phyloP scores from a whole-genome alignment of 2,329 filamentous ascomycete species.

The Exophiala calicioides region DNA sequence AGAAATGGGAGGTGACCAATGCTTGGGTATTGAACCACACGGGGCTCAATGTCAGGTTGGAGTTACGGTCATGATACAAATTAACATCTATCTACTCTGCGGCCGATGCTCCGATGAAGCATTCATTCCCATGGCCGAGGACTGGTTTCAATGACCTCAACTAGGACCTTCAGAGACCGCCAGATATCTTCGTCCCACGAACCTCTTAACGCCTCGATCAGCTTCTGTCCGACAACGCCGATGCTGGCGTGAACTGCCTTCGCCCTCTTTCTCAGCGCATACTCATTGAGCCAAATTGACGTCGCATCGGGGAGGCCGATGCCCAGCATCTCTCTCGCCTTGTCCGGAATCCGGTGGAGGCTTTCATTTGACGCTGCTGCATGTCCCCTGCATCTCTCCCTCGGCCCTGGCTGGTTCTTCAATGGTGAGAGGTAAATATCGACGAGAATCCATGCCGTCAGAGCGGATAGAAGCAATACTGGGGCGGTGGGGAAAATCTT shows the following conservation, averaged over 20 bases:
- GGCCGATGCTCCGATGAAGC: too few species aligned
- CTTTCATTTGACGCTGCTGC: conserved; percentile 9
- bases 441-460: conserved; percentile 28
- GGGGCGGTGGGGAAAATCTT: conserved; percentile 24
- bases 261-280: conserved; percentile 12
- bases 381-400: conserved; percentile 6
- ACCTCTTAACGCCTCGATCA: conserved; percentile 23
- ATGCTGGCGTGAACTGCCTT: conserved; percentile 11
- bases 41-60: conserved; percentile 24
- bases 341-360: conserved; percentile 21
- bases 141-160: conserved; percentile 22
- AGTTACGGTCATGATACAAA: conserved; percentile 8
- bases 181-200: conserved; percentile 28
- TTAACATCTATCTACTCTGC: neutral
- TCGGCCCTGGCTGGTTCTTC: conserved; percentile 4
- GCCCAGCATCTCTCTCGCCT: conserved; percentile 26
- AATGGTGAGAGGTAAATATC: conserved; percentile 23
- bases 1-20: conserved; percentile 28
- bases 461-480: conserved; percentile 13
- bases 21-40: conserved; percentile 30
- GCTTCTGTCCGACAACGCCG: conserved; percentile 12
- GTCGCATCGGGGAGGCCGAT: conserved; percentile 12
- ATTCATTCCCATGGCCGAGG: conserved; percentile 6
- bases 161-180: conserved; percentile 22
- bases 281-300: conserved; percentile 8